Base-by-base conservation (phyloP, 768 basidiomycete genomes). In the Leccinum fibrillosum region DNA sequence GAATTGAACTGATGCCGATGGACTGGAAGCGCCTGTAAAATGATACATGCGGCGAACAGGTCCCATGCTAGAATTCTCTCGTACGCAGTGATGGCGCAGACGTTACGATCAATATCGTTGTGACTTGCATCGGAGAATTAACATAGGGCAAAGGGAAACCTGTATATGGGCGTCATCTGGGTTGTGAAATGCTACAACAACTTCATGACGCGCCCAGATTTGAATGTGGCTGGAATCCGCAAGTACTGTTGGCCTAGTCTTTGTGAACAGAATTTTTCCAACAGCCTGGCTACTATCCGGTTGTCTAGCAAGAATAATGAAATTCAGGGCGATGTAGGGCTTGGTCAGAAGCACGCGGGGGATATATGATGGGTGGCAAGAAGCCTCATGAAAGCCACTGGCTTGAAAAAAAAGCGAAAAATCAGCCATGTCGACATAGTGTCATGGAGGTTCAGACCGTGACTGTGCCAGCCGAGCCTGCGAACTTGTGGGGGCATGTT, bases 381-480 rank as follows among this genome's bases (percentile, higher is more conserved):
- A 30, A 30, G 28, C 28, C 9, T 30, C 28, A 30, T 30, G 28
- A 30, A 28, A 32, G 10, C 30, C 30, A 32, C 32, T 32, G 32
- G 12, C 11, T 32, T 32, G 32, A 32, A 32, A 32, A 32, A 32
- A 32, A 32, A 12, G 30, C 5, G 30, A 32, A 32, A 32, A 32
- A 32, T 4, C 30, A 32, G 32, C 12, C 32, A 32, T 32, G 4
- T 32, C 32, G 11, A 32, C 11, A 32, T 32, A 32, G 30, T 32
- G 12, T 10, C 32, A 32, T 32, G 12, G 32, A 32, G 32, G 32
- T 32, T 32, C 32, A 32, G 32, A 86, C 86, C 65, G 57, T 42
- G 32, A 86, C 86, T 66, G 57, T 42, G 49, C 3, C 51, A 62
- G 59, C 60, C 61, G 67, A 69, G 66, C 70, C 70, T 73, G 71